phyloP scores from a whole-genome alignment of 108 stramenopile species.

The Skeletonema menzelii region DNA sequence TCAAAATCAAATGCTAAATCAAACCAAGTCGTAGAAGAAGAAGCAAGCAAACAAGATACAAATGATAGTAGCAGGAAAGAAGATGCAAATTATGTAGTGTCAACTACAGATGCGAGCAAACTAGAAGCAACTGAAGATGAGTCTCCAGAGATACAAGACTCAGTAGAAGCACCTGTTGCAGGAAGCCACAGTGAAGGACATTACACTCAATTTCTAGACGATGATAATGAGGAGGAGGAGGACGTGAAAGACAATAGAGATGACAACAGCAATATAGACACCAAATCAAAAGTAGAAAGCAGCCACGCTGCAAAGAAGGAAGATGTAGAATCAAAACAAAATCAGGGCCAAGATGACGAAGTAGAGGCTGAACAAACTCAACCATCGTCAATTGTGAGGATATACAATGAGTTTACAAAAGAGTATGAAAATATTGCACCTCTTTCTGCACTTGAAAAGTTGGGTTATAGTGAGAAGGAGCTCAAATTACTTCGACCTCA shows the following conservation, averaged over 20 bases:
- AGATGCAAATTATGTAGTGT: background rate
- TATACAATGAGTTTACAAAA: slow-evolving; percentile 32
- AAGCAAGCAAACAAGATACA: background rate
- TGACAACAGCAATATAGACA: background rate
- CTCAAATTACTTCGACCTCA: slow-evolving; percentile 48
- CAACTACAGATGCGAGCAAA: background rate
- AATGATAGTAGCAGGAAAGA: background rate
- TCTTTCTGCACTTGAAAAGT: slow-evolving; percentile 30
- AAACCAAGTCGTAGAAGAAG: background rate
- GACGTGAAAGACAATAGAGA: background rate
- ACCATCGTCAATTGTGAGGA: slow-evolving; percentile 20
- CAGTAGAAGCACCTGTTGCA: background rate
- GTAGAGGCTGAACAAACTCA: background rate
- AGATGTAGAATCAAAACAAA: background rate
- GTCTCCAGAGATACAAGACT: background rate
- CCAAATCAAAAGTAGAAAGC: background rate
- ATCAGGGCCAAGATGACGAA: background rate
- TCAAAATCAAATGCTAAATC: background rate
- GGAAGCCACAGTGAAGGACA: background rate
- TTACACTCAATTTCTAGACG: background rate
- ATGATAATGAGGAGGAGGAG: background rate
- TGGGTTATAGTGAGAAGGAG: slow-evolving; percentile 62
- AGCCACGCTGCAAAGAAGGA: background rate
- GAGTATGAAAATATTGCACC: slow-evolving; percentile 28
- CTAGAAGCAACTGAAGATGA: background rate